Evolutionary conservation across 768 basidiomycete species (phyloP).

Genomic region (Tephrocybe sp.): DNA sequence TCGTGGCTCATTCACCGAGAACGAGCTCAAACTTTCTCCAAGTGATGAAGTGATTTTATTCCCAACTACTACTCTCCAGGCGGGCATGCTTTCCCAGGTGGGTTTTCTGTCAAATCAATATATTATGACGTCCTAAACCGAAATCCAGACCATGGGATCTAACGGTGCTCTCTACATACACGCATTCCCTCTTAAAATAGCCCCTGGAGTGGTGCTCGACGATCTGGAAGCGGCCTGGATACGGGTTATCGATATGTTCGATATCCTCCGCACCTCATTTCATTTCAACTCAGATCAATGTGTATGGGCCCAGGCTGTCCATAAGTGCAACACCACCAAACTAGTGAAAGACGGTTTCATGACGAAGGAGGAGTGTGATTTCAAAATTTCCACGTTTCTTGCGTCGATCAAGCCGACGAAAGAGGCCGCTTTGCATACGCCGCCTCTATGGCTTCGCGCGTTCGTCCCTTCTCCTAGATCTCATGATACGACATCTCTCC

Average conservation of each 20-base stretch:
- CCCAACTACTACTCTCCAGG: slow-evolving; percentile 44
- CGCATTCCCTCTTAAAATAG: slow-evolving; percentile 27
- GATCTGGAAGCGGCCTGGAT: slow-evolving; percentile 38
- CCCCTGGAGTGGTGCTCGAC: slow-evolving; percentile 20
- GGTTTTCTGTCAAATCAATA: slow-evolving; percentile 2
- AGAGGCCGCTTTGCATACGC: slow-evolving; percentile 22
- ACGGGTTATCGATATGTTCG: slow-evolving; percentile 26
- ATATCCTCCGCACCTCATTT: slow-evolving; percentile 49
- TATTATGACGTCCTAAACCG: not conserved
- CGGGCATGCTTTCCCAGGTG: slow-evolving; percentile 53
- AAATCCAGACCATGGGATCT: slow-evolving; percentile 28
- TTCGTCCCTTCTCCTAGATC: slow-evolving; percentile 16
- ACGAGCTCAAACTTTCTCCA: slow-evolving; percentile 18
- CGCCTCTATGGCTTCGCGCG: slow-evolving; percentile 32
- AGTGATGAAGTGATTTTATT: slow-evolving; percentile 33
- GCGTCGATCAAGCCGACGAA: slow-evolving; percentile 20
- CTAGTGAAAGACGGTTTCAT: slow-evolving; percentile 21
- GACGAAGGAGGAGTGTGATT: slow-evolving; percentile 19
- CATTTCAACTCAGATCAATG: slow-evolving; percentile 38
- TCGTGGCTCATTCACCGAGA: slow-evolving; percentile 9
- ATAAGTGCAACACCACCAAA: slow-evolving; percentile 19
- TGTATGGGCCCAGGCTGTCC: slow-evolving; percentile 32
- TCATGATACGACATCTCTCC: slow-evolving; percentile 9
- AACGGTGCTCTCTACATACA: slow-evolving; percentile 30
- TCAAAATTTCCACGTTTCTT: slow-evolving; percentile 17